Base-by-base conservation (phyloP, 1,284 basidiomycete genomes). In the Ustilago crameri region DNA sequence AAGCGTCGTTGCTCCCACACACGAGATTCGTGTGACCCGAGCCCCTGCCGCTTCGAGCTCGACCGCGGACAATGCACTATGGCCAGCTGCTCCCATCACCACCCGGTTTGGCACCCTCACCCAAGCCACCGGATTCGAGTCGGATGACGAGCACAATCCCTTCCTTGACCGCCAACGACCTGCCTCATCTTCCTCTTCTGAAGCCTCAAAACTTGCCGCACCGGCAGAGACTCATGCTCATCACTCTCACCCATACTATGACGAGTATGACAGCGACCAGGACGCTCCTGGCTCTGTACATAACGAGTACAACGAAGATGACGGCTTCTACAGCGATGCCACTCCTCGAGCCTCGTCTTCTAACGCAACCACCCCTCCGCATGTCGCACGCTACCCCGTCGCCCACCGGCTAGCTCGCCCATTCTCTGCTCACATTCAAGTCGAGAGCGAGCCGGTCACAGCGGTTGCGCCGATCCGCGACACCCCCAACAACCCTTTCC, bases 401-500 rank as follows among this genome's bases (percentile, higher is more conserved):
- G 10, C 38, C 9, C 55, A 56, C 32, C 61, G 59, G 15, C 52
- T 55, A 3, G 67, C 67, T 9, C 60, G 60, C 17, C 52, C 60
- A 9, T 55, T 64, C 22, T 64, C 60, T 0, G 54, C 54, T 10
- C 51, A 41, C 23, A 52, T 64, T 18, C 32, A 38, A n/a, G 68
- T 71, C 8, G 44, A 51, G n/a, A 71, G 61, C 40, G 46, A 58
- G 45, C 37, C 51, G 8, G 40, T 65, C 20, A 42, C 52, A 2
- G 23, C 49, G 23, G 34, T 38, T 17, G 22, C 50, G 17, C 69
- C 69, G 22, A 74, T 81, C 43, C 69, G 76, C 18, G 79, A 81
- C 46, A 71, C 79, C 14, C 74, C 74, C 23, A 69, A 71, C 67
- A 81, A 81, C 35, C 79, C 79, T 1, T 81, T 81, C 52, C 53